Evolutionary conservation across 2,329 filamentous ascomycete species (phyloP).

Genomic region (Colletotrichum sp.): DNA sequence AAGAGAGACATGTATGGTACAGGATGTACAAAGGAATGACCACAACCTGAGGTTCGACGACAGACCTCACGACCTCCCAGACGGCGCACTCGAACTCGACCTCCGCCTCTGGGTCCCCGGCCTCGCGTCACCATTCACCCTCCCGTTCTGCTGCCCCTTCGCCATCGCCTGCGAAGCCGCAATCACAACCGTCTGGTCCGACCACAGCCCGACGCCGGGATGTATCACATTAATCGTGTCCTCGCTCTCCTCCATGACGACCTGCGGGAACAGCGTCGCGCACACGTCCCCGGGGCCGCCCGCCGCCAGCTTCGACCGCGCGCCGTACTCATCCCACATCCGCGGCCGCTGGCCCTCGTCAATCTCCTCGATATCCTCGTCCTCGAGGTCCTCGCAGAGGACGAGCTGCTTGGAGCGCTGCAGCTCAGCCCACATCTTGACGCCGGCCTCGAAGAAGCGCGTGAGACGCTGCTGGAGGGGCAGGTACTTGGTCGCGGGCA

Average conservation of each 20-base stretch:
- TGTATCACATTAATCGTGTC: constrained; percentile 21
- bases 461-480: neutral
- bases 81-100: neutral
- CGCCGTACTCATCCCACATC: constrained; percentile 24
- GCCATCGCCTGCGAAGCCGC: neutral
- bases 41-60: neutral
- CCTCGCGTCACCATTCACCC: neutral
- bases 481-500: neutral
- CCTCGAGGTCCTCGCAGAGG: constrained; percentile 22
- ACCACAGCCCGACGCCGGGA: constrained; percentile 28
- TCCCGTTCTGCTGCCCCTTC: neutral
- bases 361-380: constrained; percentile 13
- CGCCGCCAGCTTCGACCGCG: neutral
- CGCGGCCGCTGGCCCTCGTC: constrained; percentile 22
- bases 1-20: neutral
- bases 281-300: neutral
- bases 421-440: constrained; percentile 26
- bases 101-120: neutral
- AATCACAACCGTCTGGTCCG: constrained; percentile 22
- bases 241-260: constrained; percentile 24
- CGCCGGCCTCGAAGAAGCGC: constrained; percentile 27
- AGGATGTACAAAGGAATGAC: neutral
- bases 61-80: neutral
- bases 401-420: constrained; percentile 30
- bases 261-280: constrained; percentile 29